These are phyloP conservation scores for Fusarium domesticum DNA, from an alignment of 2,329 filamentous ascomycete species.

Conservation along the genomic window DNA sequence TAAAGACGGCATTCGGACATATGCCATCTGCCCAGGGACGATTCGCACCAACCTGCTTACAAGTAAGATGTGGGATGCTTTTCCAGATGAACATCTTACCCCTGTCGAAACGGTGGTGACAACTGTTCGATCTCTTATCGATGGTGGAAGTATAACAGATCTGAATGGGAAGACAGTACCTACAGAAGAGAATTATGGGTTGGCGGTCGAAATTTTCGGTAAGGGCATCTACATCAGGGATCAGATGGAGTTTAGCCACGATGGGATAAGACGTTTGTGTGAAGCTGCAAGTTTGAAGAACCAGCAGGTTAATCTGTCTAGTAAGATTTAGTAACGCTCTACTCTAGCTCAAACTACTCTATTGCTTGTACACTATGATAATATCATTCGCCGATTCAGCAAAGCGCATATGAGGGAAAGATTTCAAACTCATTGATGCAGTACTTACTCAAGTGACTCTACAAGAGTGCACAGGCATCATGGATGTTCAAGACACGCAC, in stretches of 20 bases:
- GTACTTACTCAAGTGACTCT: too few relatives aligned
- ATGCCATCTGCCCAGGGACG: constrained; percentile 6
- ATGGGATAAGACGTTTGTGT: constrained; percentile 21
- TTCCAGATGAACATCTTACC: constrained; percentile 5
- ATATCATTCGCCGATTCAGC: too few relatives aligned
- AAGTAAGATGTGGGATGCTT: constrained; percentile 1
- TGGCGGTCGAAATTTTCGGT: constrained; percentile 9
- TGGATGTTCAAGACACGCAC: too few relatives aligned
- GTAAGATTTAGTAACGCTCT: neutral
- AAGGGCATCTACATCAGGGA: constrained; percentile 31
- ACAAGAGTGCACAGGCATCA: too few relatives aligned
- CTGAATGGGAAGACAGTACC: neutral
- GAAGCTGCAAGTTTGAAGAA: constrained; percentile 18
- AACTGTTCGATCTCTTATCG: neutral
- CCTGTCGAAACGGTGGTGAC: constrained; percentile 3
- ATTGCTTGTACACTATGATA: too few relatives aligned
- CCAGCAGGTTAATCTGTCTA: neutral
- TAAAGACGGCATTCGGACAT: constrained; percentile 4
- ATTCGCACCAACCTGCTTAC: constrained; percentile 2
- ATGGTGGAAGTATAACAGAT: constrained; percentile 1
- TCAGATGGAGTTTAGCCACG: constrained; percentile 22
- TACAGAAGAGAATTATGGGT: neutral
- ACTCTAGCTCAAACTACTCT: neutral
- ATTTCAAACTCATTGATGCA: too few relatives aligned
- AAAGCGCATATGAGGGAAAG: too few relatives aligned